These are phyloP conservation scores for Backusella australiensis DNA, from an alignment of 192 early-diverging fungal genomes.

Conservation along the genomic window DNA sequence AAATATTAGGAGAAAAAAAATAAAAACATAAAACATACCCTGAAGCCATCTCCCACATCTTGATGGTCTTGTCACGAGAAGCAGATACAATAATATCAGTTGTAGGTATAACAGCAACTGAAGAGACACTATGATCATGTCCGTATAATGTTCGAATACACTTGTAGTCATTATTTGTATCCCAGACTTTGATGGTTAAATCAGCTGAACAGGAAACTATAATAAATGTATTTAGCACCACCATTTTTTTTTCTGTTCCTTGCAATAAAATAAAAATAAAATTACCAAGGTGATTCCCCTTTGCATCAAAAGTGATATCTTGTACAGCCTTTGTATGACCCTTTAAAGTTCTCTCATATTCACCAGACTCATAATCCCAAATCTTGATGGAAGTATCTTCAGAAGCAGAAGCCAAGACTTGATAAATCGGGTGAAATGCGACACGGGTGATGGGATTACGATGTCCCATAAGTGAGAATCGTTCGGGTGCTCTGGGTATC, in stretches of 20 bases:
- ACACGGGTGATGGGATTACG: conserved; percentile 78
- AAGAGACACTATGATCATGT: conserved; percentile 92
- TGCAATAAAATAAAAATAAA: background rate
- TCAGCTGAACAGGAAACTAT: conserved; percentile 88
- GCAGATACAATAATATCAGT: conserved; percentile 82
- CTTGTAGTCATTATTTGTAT: conserved; percentile 77
- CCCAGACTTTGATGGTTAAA: conserved; percentile 91
- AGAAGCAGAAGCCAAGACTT: conserved; percentile 76
- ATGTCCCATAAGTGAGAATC: conserved; percentile 72
- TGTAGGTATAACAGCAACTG: conserved; percentile 68
- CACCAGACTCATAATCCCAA: conserved; percentile 92
- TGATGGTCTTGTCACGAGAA: conserved; percentile 87
- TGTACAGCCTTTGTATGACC: conserved; percentile 95
- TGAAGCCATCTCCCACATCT: conserved; percentile 83
- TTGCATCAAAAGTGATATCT: conserved; percentile 81
- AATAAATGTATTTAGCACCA: background rate
- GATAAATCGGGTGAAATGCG: conserved; percentile 85
- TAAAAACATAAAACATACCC: conserved; percentile 45
- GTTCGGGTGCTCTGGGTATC: conserved; percentile 81
- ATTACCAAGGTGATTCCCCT: conserved; percentile 78
- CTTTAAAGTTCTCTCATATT: conserved; percentile 89
- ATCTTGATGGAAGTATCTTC: conserved; percentile 93
- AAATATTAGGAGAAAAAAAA: background rate
- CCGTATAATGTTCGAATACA: conserved; percentile 85
- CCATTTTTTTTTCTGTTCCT: background rate